phyloP scores from a whole-genome alignment of 2,329 filamentous ascomycete species.

The Thermochaetoides dissita region DNA sequence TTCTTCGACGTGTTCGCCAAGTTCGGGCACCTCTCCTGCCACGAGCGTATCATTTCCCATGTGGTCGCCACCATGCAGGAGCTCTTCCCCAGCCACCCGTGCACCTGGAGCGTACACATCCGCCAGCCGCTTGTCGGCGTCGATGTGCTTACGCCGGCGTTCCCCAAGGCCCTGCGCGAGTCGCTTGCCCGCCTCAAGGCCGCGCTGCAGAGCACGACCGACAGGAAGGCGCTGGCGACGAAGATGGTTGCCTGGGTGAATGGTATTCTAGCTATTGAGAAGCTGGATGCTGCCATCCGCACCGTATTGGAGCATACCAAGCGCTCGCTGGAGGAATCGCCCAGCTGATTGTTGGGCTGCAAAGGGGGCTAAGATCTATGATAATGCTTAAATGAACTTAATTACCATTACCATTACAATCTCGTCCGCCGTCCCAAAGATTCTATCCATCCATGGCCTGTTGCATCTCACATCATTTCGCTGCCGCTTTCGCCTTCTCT shows the following conservation, averaged over 20 bases:
- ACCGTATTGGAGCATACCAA: conserved; percentile 41
- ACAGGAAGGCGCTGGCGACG: conserved; percentile 30
- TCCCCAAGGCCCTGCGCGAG: conserved; percentile 56
- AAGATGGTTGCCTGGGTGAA: conserved; percentile 43
- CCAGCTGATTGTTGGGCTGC: conserved; percentile 4
- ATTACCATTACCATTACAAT: no score
- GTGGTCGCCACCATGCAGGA: conserved; percentile 52
- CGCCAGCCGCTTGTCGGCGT: conserved; percentile 56
- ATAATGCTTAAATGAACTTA: no score
- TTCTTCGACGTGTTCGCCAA: conserved; percentile 70
- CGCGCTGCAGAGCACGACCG: conserved; percentile 29
- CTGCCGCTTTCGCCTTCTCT: conserved; percentile 21
- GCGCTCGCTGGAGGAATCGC: conserved; percentile 19
- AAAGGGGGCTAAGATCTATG: no score
- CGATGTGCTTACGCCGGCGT: conserved; percentile 48
- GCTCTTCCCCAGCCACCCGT: conserved; percentile 43
- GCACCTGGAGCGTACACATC: conserved; percentile 57
- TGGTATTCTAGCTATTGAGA: conserved; percentile 31
- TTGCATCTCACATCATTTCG: not conserved
- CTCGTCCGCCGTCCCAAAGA: no score
- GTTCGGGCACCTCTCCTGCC: conserved; percentile 53
- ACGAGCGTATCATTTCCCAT: conserved; percentile 55
- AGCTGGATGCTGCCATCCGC: conserved; percentile 41
- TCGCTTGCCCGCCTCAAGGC: conserved; percentile 49
- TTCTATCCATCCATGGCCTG: not conserved